phyloP scores from a whole-genome alignment of 164 flowering plant genomes.

The Warburgia ugandensis region DNA sequence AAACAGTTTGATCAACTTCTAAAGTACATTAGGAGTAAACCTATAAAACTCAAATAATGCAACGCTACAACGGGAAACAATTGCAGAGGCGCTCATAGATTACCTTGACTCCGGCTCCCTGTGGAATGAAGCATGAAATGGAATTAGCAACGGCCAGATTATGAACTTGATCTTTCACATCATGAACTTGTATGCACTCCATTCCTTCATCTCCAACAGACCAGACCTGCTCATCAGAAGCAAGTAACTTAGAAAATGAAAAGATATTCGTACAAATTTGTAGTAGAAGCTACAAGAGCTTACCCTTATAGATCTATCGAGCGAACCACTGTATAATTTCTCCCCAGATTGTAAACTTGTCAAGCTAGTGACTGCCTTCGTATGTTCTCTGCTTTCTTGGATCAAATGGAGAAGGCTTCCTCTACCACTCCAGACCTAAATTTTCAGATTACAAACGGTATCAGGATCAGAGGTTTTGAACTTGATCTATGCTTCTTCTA shows the following conservation, averaged over 20 bases:
- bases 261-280: too few species aligned
- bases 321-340: constrained; percentile 66
- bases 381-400: constrained; percentile 61
- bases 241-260: not conserved
- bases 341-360: constrained; percentile 42
- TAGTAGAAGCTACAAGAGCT: too few species aligned
- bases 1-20: too few species aligned
- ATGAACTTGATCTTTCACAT: constrained; percentile 70
- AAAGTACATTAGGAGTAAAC: too few species aligned
- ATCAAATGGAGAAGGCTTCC: constrained; percentile 46
- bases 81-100: too few species aligned
- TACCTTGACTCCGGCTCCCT: constrained; percentile 82
- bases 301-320: constrained; percentile 65
- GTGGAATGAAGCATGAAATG: constrained; percentile 66
- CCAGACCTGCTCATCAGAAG: constrained; percentile 46
- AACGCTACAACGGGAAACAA: not conserved
- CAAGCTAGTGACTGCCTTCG: constrained; percentile 67
- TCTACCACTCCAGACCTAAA: constrained; percentile 62
- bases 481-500: too few species aligned
- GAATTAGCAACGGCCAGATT: constrained; percentile 51
- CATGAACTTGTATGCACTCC: constrained; percentile 51
- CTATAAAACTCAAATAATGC: not conserved
- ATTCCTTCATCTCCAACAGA: constrained; percentile 41
- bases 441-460: not conserved
- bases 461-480: too few species aligned